Base-by-base conservation (phyloP, 2,329 filamentous ascomycete genomes). In the Cryphonectria parasitica region DNA sequence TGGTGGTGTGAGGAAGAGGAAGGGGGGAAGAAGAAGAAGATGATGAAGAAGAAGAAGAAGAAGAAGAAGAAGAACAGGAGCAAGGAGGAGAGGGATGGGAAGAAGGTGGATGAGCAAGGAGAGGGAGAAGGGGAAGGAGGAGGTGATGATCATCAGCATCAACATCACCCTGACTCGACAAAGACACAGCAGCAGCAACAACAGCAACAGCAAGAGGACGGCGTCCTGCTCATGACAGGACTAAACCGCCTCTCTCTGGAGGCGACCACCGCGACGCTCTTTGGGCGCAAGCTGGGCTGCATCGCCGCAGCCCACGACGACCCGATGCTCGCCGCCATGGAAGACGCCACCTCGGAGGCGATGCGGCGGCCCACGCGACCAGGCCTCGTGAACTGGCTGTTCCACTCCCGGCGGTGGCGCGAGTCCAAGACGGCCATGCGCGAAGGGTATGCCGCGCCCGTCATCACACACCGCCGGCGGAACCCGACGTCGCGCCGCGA, bases 401-500 rank as follows among this genome's bases (percentile, higher is more conserved):
- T 86, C 19, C 83, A 88, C 76, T 80, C 83, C 31, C 73, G 82
- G 72, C 89, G 88, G 75, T 88, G 88, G 75, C 85, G 86, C 69
- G 80, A 79, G 0, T 82, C 87, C 43, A 89, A 85, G 69, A 83
- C 83, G 22, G 76, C 81, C 0, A 84, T 91, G 82, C 86, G 89
- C 5, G 68, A 72, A 36, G 77, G 81, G 13, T 90, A 84, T 60
- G 88, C 84, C 1, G 81, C 82, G 5, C 86, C 89, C 0, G 76
- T 91, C n/a, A 84, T 92, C 41, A 78, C 85, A n/a, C 76, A 85
- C 66, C 86, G 90, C 49, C 84, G 84, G 72, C 79, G 82, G 1
- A 83, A 88, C 73, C 86, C 87, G 0, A 83, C 83, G 0, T 83
- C 86, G 17, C 84, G 86, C n/a, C 84, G 86, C 63, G 90, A 92